phyloP scores from a whole-genome alignment of 179 eudicot genomes.

The Amaranthus tricolor region DNA sequence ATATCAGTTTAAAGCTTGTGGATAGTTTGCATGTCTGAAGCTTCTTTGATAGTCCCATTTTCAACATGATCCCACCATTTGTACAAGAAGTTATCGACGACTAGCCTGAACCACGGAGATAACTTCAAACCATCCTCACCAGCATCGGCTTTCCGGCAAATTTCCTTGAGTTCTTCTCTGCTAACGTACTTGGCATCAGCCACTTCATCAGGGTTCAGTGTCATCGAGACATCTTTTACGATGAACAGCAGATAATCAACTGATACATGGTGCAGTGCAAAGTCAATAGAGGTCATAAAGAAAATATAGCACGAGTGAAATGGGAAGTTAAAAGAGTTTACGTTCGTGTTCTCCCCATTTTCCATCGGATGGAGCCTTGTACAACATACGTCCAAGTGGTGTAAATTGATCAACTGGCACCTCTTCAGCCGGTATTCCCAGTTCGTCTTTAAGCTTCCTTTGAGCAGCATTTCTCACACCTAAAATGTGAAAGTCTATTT shows the following conservation, averaged over 20 bases:
- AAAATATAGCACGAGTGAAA: neutral
- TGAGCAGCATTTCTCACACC: slow-evolving; percentile 98
- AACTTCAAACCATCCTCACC: slow-evolving; percentile 49
- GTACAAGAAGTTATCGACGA: slow-evolving; percentile 48
- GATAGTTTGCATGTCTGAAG: slow-evolving; percentile 40
- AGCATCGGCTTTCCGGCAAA: slow-evolving; percentile 47
- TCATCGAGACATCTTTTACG: slow-evolving; percentile 36
- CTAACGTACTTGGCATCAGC: slow-evolving; percentile 43
- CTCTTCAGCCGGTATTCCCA: slow-evolving; percentile 91
- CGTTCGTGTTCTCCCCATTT: slow-evolving; percentile 99
- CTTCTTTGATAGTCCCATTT: slow-evolving; percentile 38
- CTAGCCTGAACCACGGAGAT: slow-evolving; percentile 49
- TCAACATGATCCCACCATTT: slow-evolving; percentile 57
- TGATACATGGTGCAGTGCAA: slow-evolving; percentile 14
- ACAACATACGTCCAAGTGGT: slow-evolving; percentile 92
- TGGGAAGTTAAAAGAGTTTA: slow-evolving; percentile 27
- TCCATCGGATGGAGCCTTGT: slow-evolving; percentile 99
- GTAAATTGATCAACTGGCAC: slow-evolving; percentile 86
- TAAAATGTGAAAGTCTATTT: slow-evolving; percentile 19
- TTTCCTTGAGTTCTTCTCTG: slow-evolving; percentile 43
- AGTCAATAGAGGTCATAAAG: neutral
- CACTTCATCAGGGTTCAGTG: slow-evolving; percentile 49
- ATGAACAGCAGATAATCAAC: slow-evolving; percentile 49
- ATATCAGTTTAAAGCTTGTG: slow-evolving; percentile 33
- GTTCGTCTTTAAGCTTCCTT: slow-evolving; percentile 91